These are phyloP conservation scores for Cercophora sp. DNA, from an alignment of 495 filamentous ascomycete genomes.

Conservation along the genomic window DNA sequence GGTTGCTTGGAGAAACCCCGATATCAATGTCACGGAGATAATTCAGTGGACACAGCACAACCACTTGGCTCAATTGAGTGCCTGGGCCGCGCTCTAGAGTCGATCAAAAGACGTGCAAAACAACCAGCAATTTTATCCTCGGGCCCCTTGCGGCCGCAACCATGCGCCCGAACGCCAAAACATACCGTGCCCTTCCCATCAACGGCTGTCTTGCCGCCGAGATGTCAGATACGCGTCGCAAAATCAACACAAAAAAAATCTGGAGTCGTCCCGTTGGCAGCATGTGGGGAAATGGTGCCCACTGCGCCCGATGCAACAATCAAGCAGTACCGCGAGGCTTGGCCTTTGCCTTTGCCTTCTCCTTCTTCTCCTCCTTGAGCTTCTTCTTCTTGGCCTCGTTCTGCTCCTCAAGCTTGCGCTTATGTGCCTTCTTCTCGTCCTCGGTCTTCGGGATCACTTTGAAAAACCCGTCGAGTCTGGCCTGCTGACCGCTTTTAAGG, in stretches of 20 bases:
- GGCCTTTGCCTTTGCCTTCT: conserved; percentile 82
- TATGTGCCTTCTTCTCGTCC: conserved; percentile 73
- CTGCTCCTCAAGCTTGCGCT: conserved; percentile 92
- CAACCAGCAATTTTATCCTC: too few relatives aligned
- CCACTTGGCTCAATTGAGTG: not conserved
- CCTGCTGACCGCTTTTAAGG: conserved; percentile 82
- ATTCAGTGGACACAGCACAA: too few relatives aligned
- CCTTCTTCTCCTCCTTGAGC: conserved; percentile 87
- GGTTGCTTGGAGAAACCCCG: not conserved
- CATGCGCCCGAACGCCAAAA: too few relatives aligned
- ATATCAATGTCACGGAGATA: too few relatives aligned
- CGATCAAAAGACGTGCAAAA: too few relatives aligned
- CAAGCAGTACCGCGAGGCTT: conserved; percentile 57
- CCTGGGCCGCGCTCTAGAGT: too few relatives aligned
- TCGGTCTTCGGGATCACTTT: conserved; percentile 87
- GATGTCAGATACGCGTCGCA: too few relatives aligned
- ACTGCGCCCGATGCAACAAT: not conserved
- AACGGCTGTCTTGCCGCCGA: too few relatives aligned
- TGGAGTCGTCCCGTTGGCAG: not conserved
- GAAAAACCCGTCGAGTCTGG: conserved; percentile 95
- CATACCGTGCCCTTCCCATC: too few relatives aligned
- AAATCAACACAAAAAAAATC: too few relatives aligned
- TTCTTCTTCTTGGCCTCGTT: conserved; percentile 87
- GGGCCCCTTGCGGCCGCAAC: too few relatives aligned
- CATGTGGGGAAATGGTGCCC: not conserved